Percentiles rank a stretch among this genome's conserved stretches.
These are phyloP conservation scores for Yamadazyma trypodendri DNA, from an alignment of 1,139 yeast genomes.

Conservation along the genomic window DNA sequence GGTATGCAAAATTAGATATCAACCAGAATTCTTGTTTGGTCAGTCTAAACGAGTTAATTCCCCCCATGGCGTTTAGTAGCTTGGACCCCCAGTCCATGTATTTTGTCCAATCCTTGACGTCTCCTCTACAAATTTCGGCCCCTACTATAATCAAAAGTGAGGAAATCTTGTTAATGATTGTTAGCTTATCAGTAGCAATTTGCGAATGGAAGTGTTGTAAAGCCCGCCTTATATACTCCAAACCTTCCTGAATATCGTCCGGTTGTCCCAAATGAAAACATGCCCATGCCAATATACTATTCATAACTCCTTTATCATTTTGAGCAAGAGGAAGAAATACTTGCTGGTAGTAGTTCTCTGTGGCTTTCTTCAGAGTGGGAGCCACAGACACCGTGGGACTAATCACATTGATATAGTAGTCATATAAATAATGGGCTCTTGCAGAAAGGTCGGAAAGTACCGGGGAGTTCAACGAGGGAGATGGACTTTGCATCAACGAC, in stretches of 20 bases:
- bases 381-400: conserved; percentile 63
- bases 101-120: conserved; percentile 66
- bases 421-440: conserved; percentile 41
- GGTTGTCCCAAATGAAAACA: conserved; percentile 60
- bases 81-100: conserved; percentile 63
- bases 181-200: conserved; percentile 16
- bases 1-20: conserved; percentile 79
- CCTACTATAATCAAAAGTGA: conserved; percentile 65
- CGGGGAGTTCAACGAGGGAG: conserved; percentile 8
- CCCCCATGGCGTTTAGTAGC: conserved; percentile 57
- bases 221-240: conserved; percentile 46
- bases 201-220: conserved; percentile 38
- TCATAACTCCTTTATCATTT: conserved; percentile 62
- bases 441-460: conserved; percentile 7
- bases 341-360: conserved; percentile 65
- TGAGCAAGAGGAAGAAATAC: conserved; percentile 81
- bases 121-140: conserved; percentile 76
- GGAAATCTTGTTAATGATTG: conserved; percentile 52
- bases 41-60: conserved; percentile 50
- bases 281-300: conserved; percentile 76
- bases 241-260: conserved; percentile 41
- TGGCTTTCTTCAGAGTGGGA: conserved; percentile 45
- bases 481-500: conserved; percentile 5
- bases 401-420: conserved; percentile 62
- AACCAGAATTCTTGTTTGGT: conserved; percentile 70